A percentile compares a stretch with the other conserved stretches of the same genome.
Evolutionary conservation across 2,329 filamentous ascomycete genomes (phyloP).

Genomic region (Ophidiomyces ophidiicola): DNA sequence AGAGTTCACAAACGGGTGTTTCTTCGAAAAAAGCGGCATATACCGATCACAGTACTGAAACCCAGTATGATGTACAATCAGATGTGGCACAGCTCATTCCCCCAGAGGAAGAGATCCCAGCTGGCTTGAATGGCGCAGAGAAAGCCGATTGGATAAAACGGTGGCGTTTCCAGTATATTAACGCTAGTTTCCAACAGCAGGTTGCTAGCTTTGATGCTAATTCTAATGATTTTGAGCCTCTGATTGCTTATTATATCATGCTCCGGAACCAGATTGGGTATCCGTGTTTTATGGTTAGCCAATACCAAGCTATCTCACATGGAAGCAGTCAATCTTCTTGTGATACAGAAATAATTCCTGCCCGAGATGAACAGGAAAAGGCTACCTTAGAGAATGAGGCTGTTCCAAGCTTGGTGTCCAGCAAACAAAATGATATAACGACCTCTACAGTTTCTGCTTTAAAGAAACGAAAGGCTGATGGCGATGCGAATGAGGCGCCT

Average conservation of each 20-base stretch:
- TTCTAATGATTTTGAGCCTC: conserved; percentile 20
- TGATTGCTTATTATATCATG: conserved; percentile 22
- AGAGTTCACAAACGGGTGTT: not conserved
- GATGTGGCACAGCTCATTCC: conserved; percentile 10
- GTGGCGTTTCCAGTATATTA: conserved; percentile 21
- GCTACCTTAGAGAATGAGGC: conserved; percentile 3
- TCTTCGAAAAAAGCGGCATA: conserved; percentile 5
- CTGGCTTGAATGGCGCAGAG: conserved; percentile 41
- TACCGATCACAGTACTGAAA: conserved; percentile 9
- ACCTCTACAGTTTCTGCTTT: conserved; percentile 4
- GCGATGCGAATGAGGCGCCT: conserved; percentile 4
- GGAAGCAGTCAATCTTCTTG: conserved; percentile 7
- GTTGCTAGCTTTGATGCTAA: conserved; percentile 18
- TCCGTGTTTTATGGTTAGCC: conserved; percentile 17
- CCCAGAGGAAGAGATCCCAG: conserved; percentile 10
- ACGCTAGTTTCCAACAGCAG: conserved; percentile 32
- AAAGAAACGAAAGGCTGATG: conserved; percentile 12
- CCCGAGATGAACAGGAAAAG: conserved; percentile 3
- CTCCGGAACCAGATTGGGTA: conserved; percentile 21
- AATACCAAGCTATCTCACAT: conserved; percentile 7
- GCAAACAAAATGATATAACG: not conserved
- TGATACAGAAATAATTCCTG: not conserved
- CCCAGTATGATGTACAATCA: conserved; percentile 8
- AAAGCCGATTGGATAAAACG: conserved; percentile 38
- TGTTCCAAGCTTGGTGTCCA: not conserved